A percentile compares a stretch with the other conserved stretches of the same genome.
phyloP scores from a whole-genome alignment of 1,139 yeast genomes.

The Geotrichum cucujoidarum region DNA sequence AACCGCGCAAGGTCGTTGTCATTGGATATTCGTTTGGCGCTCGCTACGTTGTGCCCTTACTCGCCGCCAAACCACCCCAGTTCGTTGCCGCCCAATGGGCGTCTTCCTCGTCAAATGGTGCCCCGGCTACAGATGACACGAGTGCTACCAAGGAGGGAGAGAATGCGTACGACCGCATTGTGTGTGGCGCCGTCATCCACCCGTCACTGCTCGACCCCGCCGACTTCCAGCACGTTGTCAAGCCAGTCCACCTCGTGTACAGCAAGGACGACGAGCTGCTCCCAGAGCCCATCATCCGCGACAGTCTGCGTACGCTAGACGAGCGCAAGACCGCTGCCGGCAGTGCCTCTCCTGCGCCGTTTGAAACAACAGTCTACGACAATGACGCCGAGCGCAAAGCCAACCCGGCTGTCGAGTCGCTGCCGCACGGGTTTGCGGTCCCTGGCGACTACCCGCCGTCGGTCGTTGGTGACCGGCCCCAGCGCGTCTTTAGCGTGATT shows the following conservation, averaged over 20 bases:
- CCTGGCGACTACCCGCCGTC: constrained; percentile 38
- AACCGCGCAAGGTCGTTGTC: constrained; percentile 34
- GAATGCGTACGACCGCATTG: constrained; percentile 24
- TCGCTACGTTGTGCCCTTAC: constrained; percentile 33
- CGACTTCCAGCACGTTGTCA: constrained; percentile 31
- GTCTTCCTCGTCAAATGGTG: not conserved
- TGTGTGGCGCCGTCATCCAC: constrained; percentile 36
- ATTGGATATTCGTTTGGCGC: constrained; percentile 42
- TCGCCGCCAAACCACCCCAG: constrained; percentile 24
- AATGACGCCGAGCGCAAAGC: constrained; percentile 17
- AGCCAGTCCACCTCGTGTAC: constrained; percentile 36
- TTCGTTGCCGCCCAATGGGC: not conserved
- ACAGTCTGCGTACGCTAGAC: constrained; percentile 26
- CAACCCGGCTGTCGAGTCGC: constrained; percentile 16
- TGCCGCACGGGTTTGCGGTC: constrained; percentile 43
- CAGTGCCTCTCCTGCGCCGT: constrained; percentile 21
- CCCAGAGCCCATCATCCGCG: constrained; percentile 26
- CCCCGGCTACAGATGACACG: not conserved
- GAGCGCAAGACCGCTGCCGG: constrained; percentile 13
- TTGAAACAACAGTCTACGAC: constrained; percentile 26
- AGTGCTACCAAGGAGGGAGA: not conserved
- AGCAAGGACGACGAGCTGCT: constrained; percentile 34
- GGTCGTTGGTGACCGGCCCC: constrained; percentile 35
- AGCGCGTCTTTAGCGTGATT: constrained; percentile 27
- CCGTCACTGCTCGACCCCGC: constrained; percentile 36